Evolutionary conservation across 352 stramenopile species (phyloP).

Genomic region (Blastocystis sp.): DNA sequence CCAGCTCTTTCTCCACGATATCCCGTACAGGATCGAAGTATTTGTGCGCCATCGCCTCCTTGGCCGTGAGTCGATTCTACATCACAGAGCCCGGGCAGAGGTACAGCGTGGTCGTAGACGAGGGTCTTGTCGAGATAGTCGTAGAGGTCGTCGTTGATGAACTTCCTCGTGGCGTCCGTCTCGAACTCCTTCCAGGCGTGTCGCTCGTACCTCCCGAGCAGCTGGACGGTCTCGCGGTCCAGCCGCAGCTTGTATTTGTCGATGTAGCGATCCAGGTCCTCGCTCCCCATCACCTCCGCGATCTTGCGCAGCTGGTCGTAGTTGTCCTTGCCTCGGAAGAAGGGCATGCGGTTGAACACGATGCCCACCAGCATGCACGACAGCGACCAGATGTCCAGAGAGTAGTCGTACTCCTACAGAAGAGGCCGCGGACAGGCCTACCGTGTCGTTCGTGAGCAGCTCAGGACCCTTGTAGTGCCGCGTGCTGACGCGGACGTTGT

Average conservation of each 20-base stretch:
- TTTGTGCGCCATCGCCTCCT: slow-evolving; percentile 92
- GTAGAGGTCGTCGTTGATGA: slow-evolving; percentile 91
- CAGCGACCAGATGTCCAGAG: slow-evolving; percentile 96
- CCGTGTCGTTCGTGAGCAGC: slow-evolving; percentile 83
- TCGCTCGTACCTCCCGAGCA: slow-evolving; percentile 89
- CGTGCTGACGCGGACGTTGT: slow-evolving; percentile 96
- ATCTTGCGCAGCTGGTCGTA: slow-evolving; percentile 99
- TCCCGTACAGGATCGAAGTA: slow-evolving; percentile 90
- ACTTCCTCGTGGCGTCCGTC: slow-evolving; percentile 72
- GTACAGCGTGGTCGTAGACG: slow-evolving; percentile 67
- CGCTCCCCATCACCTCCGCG: slow-evolving; percentile 89
- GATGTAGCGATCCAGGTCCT: slow-evolving; percentile 96
- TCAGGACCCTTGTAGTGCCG: slow-evolving; percentile 98
- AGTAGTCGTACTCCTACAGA: slow-evolving; percentile 99
- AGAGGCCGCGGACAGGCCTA: neutral
- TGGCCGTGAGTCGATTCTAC: slow-evolving; percentile 77
- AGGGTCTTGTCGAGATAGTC: slow-evolving; percentile 85
- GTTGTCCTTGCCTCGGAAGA: slow-evolving; percentile 99
- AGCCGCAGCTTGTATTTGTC: slow-evolving; percentile 97
- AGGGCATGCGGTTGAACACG: slow-evolving; percentile 92
- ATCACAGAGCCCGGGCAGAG: neutral
- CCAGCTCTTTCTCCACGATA: slow-evolving; percentile 18
- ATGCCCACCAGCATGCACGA: slow-evolving; percentile 90
- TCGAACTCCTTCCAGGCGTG: slow-evolving; percentile 83
- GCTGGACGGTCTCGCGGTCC: slow-evolving; percentile 73